Base-by-base conservation (phyloP, 2,329 filamentous ascomycete species). In the Alternaria dauci region DNA sequence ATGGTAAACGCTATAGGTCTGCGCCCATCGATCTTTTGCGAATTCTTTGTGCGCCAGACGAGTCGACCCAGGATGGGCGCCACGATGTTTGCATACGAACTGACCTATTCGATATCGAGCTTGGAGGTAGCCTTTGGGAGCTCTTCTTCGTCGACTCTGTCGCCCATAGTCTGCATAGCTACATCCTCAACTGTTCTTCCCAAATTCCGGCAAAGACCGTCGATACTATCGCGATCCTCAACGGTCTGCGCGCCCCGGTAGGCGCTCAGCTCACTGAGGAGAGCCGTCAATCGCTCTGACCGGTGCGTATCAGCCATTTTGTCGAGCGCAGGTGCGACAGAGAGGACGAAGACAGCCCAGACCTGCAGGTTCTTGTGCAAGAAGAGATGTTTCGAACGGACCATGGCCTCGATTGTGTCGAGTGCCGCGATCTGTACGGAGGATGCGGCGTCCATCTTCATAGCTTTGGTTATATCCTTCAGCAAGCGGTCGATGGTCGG, bases 331-430 rank as follows among this genome's bases (percentile, higher is more conserved):
- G 46, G 46, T 11, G 32, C 46, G 41, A 38, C 38, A 23, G 42
- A 18, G 12, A 16, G 12, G 5, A 38, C 2, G 23, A 57, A 57
- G 3, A 7, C 2, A 16, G 8, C 2, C 14, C 52, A 23, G 18
- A 42, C 26, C 16, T 42, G n/a, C n/a, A 57, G 8, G 20, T 57
- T 57, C 32, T 44, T 28, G 36, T 38, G 8, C 1, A 23, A 36
- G 46, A 57, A 43, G 1, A 57, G 9, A 20, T 43, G 8, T 3
- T 51, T 5, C 11, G 38, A 51, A 11, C n/a, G 7, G 3, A 57
- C 7, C 28, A 57, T 57, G 3, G 32, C 11, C 26, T 57, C 20
- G 16, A 57, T 52, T 20, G 41, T 57, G 36, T 52, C 20, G 23
- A 48, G 34, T 32, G 36, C 34, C 8, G 39, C 23, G 11, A 25